Conservation (phyloP, 164 flowering plant genomes). For the Buxus sempervirens region DNA sequence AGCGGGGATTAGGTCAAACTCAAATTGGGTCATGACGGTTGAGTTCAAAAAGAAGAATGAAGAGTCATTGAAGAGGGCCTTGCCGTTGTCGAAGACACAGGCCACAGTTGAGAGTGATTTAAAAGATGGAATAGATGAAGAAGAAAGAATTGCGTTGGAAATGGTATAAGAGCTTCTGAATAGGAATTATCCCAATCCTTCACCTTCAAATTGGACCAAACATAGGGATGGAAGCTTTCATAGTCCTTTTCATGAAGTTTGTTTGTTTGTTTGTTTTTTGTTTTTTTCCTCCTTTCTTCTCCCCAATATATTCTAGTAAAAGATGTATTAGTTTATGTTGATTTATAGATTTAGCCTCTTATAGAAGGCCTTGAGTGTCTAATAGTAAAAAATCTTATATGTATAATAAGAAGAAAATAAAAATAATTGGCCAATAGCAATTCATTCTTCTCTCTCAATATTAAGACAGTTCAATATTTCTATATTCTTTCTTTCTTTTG, state of each 20-base stretch:
- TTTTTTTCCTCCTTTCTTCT: too few relatives aligned
- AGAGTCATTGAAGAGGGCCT: background rate
- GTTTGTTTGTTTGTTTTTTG: too few relatives aligned
- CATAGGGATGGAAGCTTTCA: conserved; percentile 9
- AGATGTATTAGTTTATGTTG: too few relatives aligned
- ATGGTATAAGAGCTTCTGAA: conserved; percentile 68
- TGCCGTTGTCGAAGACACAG: background rate
- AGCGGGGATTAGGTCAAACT: conserved; percentile 53
- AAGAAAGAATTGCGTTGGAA: conserved; percentile 52
- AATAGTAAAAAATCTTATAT: too few relatives aligned
- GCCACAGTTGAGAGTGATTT: background rate
- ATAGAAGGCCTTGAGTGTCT: too few relatives aligned
- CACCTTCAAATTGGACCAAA: background rate
- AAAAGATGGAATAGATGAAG: conserved; percentile 33
- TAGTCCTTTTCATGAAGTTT: background rate
- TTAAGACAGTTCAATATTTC: too few relatives aligned
- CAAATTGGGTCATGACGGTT: conserved; percentile 77
- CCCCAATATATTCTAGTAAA: too few relatives aligned
- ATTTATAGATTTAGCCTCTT: too few relatives aligned
- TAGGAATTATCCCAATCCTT: conserved; percentile 31
- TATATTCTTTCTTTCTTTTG: too few relatives aligned
- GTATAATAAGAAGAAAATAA: too few relatives aligned
- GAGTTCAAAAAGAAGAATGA: conserved; percentile 42
- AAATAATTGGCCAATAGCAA: too few relatives aligned
- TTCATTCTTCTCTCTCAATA: too few relatives aligned